phyloP scores from a whole-genome alignment of 2,329 filamentous ascomycete species.

The Clarireedia homoeocarpa region DNA sequence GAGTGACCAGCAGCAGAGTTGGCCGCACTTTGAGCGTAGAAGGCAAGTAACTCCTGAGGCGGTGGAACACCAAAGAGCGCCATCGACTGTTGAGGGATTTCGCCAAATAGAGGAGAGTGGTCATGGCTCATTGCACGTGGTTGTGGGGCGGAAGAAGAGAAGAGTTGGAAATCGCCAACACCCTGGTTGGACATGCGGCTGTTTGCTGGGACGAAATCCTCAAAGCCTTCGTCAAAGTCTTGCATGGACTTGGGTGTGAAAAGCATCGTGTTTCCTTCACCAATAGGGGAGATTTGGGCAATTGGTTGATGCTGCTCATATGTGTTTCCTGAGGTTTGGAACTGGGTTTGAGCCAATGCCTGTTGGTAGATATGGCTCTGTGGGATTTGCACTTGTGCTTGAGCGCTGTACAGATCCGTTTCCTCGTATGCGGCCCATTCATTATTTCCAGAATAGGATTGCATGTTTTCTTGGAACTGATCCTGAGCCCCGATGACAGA shows the following conservation, averaged over 20 bases:
- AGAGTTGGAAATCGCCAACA: slow-evolving; percentile 25
- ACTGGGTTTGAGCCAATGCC: slow-evolving; percentile 17
- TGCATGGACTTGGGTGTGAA: slow-evolving; percentile 56
- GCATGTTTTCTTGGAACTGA: slow-evolving; percentile 46
- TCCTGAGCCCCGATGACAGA: slow-evolving; percentile 37
- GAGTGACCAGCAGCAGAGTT: slow-evolving; percentile 11
- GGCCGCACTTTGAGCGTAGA: slow-evolving; percentile 23
- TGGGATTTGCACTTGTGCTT: slow-evolving; percentile 48
- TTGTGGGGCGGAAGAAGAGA: slow-evolving; percentile 20
- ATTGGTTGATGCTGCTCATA: slow-evolving; percentile 22
- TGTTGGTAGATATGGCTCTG: slow-evolving; percentile 33
- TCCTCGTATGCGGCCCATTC: slow-evolving; percentile 51
- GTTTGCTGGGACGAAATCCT: slow-evolving; percentile 17
- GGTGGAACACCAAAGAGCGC: slow-evolving; percentile 15
- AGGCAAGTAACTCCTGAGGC: slow-evolving; percentile 24
- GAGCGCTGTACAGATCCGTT: slow-evolving; percentile 55
- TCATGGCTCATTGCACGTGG: slow-evolving; percentile 15
- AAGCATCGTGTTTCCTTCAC: slow-evolving; percentile 61
- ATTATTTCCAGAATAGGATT: slow-evolving; percentile 36
- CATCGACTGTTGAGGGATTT: slow-evolving; percentile 17
- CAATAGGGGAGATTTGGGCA: slow-evolving; percentile 59
- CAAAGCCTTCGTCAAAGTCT: slow-evolving; percentile 49
- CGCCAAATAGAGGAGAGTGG: slow-evolving; percentile 24
- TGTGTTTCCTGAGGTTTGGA: slow-evolving; percentile 26
- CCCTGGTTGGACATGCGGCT: slow-evolving; percentile 9